Evolutionary conservation across 805 yeast genomes (phyloP), one percentile per base, ranked within the genome.

Genomic region (Barnettozyma populi): DNA sequence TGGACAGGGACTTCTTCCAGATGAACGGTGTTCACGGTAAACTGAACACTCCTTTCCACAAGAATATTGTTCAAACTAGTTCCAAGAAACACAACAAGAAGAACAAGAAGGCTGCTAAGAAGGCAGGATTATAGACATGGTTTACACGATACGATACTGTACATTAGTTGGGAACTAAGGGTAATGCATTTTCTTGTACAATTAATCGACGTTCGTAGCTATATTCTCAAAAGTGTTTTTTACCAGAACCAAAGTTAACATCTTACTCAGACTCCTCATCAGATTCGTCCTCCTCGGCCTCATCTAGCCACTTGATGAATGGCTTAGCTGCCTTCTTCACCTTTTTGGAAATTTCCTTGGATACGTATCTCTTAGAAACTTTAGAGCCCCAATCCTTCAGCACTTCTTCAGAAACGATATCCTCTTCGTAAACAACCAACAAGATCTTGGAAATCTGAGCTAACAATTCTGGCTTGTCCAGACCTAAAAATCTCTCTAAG

Each of bases 241-340:
- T 29, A 29, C 7, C 11, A 29, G 16, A 13, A 29, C 13, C 13
- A 29, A 9, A 29, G 32, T 29, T 14, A 16, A 29, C 9, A 32
- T n/a, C n/a, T 27, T 44, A 48, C 7, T 49, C 50, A 10, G 47
- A 53, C 42, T 60, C 64, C 40, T 62, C 68, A 41, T 65, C 69
- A 41, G 70, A 79, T 55, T 82, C 88, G 42, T 80, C 84, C 56
- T 80, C 86, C 57, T 89, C 97, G 51, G 99, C 98, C 68, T 86
- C 90, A 64, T 89, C 84, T 57, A 94, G 79, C 99, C 99, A 94
- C 56, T 85, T 82, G 54, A 94, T 73, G 71, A 94, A 94, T 27
- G 98, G 96, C 71, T 90, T 90, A 52, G 97, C 97, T 41, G 97
- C 94, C 70, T 83, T 87, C 70, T 97, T 86, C 44, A 90, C 96